phyloP scores from a whole-genome alignment of 2,329 filamentous ascomycete species.

The Nemania sp. region DNA sequence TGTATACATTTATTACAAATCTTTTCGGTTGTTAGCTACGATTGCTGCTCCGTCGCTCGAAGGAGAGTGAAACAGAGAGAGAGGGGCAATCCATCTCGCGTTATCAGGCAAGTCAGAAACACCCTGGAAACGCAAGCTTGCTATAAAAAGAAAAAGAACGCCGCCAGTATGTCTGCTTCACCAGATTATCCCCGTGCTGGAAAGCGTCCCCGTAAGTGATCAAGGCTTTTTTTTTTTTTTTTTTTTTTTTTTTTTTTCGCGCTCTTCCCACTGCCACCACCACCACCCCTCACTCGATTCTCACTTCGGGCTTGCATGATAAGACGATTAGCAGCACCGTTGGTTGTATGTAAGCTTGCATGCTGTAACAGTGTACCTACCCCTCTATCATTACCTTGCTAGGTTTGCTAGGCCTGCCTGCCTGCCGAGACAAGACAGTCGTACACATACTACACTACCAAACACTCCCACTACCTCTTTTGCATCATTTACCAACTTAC shows the following conservation, averaged over 20 bases:
- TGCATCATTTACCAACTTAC: not conserved
- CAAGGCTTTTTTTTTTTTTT: not conserved
- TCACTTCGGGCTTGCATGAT: not conserved
- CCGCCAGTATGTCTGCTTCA: conserved; percentile 35
- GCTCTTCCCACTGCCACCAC: not conserved
- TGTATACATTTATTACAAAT: conserved; percentile 14
- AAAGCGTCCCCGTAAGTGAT: conserved; percentile 43
- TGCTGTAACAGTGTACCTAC: not conserved
- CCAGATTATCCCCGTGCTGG: conserved; percentile 41
- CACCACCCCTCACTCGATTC: too few species aligned
- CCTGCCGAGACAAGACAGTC: not conserved
- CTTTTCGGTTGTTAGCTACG: not conserved
- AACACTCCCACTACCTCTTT: too few species aligned
- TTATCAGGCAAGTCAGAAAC: not conserved
- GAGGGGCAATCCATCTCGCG: not conserved
- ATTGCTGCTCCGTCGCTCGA: not conserved
- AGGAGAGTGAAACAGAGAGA: not conserved
- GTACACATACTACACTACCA: too few species aligned
- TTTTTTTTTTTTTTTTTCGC: not conserved
- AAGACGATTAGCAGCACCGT: not conserved
- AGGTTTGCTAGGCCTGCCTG: not conserved
- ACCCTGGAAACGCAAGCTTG: not conserved
- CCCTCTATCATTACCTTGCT: not conserved
- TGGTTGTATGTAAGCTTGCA: not conserved
- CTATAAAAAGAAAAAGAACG: not conserved